A percentile compares a stretch with the other conserved stretches of the same genome.
phyloP scores from a whole-genome alignment of 805 yeast genomes.

The Sugiyamaella floridensis region DNA sequence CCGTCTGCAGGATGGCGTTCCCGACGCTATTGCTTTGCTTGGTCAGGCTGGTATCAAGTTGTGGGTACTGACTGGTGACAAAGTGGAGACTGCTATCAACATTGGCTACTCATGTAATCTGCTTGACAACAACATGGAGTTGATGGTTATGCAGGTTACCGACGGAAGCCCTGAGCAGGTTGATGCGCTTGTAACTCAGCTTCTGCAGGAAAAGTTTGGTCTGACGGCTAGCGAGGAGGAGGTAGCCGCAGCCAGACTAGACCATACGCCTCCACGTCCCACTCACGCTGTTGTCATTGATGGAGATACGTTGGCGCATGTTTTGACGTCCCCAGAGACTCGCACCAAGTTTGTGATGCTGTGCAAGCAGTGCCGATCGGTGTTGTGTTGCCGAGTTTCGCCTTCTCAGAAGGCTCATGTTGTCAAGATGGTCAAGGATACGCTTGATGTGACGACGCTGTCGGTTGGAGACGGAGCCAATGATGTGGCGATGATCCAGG shows the following conservation, averaged over 20 bases:
- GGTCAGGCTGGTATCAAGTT: conserved; percentile 69
- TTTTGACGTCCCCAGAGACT: conserved; percentile 26
- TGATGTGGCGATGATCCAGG: conserved; percentile 83
- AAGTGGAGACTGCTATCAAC: conserved; percentile 76
- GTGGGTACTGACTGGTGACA: conserved; percentile 81
- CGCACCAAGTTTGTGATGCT: conserved; percentile 52
- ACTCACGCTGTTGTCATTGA: conserved; percentile 59
- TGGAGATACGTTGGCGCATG: conserved; percentile 55
- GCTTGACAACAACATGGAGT: conserved; percentile 59
- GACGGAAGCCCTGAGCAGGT: conserved; percentile 27
- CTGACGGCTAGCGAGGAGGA: conserved; percentile 40
- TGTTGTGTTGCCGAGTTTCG: conserved; percentile 77
- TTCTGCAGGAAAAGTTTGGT: conserved; percentile 43
- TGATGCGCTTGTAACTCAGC: conserved; percentile 34
- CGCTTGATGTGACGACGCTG: conserved; percentile 64
- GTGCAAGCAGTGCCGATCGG: conserved; percentile 70
- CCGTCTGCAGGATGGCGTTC: conserved; percentile 70
- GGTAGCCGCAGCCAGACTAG: conserved; percentile 44
- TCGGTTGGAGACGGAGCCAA: conserved; percentile 86
- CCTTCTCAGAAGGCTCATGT: conserved; percentile 79
- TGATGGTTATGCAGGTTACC: conserved; percentile 46
- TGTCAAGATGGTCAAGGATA: conserved; percentile 56
- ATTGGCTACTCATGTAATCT: conserved; percentile 76
- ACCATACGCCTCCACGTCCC: conserved; percentile 59
- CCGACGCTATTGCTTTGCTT: conserved; percentile 59